Evolutionary conservation across 148 eudicot species (phyloP).

Genomic region (Rhododendron kiyosumense): DNA sequence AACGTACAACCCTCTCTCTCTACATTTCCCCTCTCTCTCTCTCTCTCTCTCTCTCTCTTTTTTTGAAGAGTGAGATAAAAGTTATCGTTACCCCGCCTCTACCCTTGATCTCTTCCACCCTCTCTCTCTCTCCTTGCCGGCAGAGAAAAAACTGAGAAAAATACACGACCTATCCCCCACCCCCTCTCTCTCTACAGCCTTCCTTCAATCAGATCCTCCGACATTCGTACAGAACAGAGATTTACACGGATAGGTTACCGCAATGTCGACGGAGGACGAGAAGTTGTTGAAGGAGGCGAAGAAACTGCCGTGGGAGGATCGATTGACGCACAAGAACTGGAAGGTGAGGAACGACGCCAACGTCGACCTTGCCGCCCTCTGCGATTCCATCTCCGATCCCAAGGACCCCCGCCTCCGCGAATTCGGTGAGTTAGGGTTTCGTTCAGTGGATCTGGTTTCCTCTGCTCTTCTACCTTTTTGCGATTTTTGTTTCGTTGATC

Average conservation of each 20-base stretch:
- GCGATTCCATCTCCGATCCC: slow-evolving; percentile 77
- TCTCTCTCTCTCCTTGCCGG: slow-evolving; percentile 31
- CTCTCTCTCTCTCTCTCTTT: too few species aligned
- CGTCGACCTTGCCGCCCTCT: slow-evolving; percentile 75
- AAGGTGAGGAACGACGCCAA: slow-evolving; percentile 96
- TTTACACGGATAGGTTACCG: neutral
- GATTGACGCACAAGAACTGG: slow-evolving; percentile 88
- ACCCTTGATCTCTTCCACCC: neutral
- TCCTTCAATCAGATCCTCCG: neutral
- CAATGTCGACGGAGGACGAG: slow-evolving; percentile 91
- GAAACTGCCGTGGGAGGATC: slow-evolving; percentile 99
- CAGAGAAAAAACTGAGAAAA: slow-evolving; percentile 9
- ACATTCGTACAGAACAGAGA: neutral
- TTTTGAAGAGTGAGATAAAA: slow-evolving; percentile 9
- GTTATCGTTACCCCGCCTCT: slow-evolving; percentile 1
- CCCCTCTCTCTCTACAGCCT: neutral
- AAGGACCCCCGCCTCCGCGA: slow-evolving; percentile 90
- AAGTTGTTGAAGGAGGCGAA: slow-evolving; percentile 96
- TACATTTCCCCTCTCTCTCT: neutral
- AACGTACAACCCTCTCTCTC: neutral
- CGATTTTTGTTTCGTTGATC: slow-evolving; percentile 1
- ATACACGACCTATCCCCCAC: neutral
- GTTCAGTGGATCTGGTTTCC: slow-evolving; percentile 27
- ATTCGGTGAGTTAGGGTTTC: slow-evolving; percentile 59
- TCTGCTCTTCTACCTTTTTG: neutral